Evolutionary conservation across 192 early-diverging fungal species (phyloP).

Genomic region (Coemansia sp.): DNA sequence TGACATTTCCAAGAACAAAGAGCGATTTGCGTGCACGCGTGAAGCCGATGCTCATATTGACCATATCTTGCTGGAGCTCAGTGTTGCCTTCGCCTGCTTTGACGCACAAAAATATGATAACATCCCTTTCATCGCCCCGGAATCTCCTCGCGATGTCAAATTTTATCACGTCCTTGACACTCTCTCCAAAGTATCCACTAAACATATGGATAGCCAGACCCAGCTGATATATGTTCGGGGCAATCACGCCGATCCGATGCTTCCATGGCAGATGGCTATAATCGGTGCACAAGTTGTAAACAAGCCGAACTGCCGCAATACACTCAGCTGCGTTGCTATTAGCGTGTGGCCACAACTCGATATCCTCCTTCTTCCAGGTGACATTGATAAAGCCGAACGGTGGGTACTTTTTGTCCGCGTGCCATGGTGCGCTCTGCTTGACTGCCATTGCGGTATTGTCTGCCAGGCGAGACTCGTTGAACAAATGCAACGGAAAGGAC

Average conservation of each 20-base stretch:
- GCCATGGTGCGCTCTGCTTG: too few relatives aligned
- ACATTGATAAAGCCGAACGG: too few relatives aligned
- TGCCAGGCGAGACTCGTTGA: too few relatives aligned
- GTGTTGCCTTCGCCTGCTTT: constrained; percentile 68
- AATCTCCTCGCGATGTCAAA: constrained; percentile 97
- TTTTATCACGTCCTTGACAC: constrained; percentile 61
- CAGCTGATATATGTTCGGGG: constrained; percentile 88
- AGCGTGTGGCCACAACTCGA: too few relatives aligned
- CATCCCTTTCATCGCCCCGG: constrained; percentile 92
- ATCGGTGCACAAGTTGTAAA: constrained; percentile 61
- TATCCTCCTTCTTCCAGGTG: too few relatives aligned
- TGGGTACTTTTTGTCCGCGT: too few relatives aligned
- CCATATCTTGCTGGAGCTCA: constrained; percentile 79
- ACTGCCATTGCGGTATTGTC: too few relatives aligned
- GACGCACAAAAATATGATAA: constrained; percentile 85
- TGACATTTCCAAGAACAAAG: constrained; percentile 75
- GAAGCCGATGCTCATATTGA: constrained; percentile 91
- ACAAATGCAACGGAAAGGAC: too few relatives aligned
- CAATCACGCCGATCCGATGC: constrained; percentile 80
- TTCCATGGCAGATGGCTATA: constrained; percentile 65
- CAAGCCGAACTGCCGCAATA: constrained; percentile 65
- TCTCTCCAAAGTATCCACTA: too few relatives aligned
- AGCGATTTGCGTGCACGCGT: constrained; percentile 84
- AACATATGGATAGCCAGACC: constrained; percentile 61
- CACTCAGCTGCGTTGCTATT: constrained; percentile 60